Percentiles rank a stretch among this genome's conserved stretches.
These are phyloP conservation scores for Coemansia sp. DNA, from an alignment of 192 early-diverging fungal species.

Conservation along the genomic window DNA sequence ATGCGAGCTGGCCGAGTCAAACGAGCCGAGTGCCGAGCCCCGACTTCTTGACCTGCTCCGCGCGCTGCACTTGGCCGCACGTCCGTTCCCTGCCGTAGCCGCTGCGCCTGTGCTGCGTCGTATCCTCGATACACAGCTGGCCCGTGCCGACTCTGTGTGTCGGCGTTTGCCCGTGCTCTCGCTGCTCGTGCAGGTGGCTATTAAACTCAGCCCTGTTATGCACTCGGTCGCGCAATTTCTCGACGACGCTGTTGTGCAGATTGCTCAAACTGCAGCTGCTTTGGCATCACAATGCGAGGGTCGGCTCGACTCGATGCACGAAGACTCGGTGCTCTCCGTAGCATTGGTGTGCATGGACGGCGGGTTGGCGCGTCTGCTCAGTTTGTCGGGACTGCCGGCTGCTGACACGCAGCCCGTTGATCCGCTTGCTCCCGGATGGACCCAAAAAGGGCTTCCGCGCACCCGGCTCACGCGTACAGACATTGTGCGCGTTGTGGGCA, in stretches of 20 bases:
- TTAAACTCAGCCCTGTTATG: constrained; percentile 21
- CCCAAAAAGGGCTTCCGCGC: neutral
- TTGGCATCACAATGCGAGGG: neutral
- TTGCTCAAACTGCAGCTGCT: constrained; percentile 6
- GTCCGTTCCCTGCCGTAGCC: constrained; percentile 38
- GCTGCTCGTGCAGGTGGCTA: constrained; percentile 17
- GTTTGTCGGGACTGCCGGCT: constrained; percentile 11
- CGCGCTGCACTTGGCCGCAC: constrained; percentile 13
- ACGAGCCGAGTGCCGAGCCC: constrained; percentile 17
- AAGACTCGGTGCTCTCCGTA: constrained; percentile 15
- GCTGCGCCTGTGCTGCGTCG: constrained; percentile 19
- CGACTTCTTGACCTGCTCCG: constrained; percentile 17
- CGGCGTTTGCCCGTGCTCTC: constrained; percentile 19
- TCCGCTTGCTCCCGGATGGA: neutral
- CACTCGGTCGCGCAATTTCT: constrained; percentile 29
- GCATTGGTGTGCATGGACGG: constrained; percentile 19
- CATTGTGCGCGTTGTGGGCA: constrained; percentile 11
- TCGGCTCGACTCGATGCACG: neutral
- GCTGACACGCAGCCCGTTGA: neutral
- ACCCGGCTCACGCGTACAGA: neutral
- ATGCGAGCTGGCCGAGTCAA: constrained; percentile 20
- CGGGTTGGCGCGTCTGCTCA: constrained; percentile 21
- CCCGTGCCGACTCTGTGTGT: neutral
- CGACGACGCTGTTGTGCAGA: constrained; percentile 11
- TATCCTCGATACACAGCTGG: constrained; percentile 8